Evolutionary conservation across 768 basidiomycete species (phyloP), one percentile per base, ranked within the genome.

Genomic region (Leccinum boreale): DNA sequence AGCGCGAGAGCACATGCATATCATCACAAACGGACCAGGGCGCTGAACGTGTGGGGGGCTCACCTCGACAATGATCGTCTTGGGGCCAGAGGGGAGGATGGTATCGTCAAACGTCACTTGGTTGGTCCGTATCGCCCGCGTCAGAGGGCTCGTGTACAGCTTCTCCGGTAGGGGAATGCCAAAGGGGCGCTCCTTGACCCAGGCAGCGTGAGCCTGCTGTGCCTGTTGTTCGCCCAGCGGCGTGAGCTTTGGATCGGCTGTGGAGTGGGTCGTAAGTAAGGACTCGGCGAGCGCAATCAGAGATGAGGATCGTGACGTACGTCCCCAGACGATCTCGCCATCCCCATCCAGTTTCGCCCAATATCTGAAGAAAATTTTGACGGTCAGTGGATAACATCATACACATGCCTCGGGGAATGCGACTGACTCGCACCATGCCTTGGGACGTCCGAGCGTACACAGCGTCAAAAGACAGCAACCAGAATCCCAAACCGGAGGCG

Each of bases 241-340:
- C 0, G 89, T 91, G 24, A 91, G 79, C 28, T 80, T 73, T 8
- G 89, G 81, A 65, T 67, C 67, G 15, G 66, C 66, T 67, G n/a
- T 44, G 35, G 21, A 3, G 9, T 23, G 21, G 23, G 14, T 15
- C 21, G 46, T 57, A 35, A 24, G 10, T 57, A 47, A 54, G 60
- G 19, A 14, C 45, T 57, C 9, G 23, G 3, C 5, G 15, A 26
- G 7, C 46, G 1, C 39, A 10, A 19, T n/a, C 4, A 11, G n/a
- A 29, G 1, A 28, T 12, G 4, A 15, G 48, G 50, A 29, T n/a
- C 29, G 31, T 5, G 36, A 80, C 87, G 62, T 64, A 87, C 87
- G 89, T 26, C 90, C 90, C 90, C 90, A 92, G 1, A 72, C 72
- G 4, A 89, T 70, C 53, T 87, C 80, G 12, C 75, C 85, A 60